Conservation (phyloP, 306 rosid genomes). For the Canavalia gladiata region DNA sequence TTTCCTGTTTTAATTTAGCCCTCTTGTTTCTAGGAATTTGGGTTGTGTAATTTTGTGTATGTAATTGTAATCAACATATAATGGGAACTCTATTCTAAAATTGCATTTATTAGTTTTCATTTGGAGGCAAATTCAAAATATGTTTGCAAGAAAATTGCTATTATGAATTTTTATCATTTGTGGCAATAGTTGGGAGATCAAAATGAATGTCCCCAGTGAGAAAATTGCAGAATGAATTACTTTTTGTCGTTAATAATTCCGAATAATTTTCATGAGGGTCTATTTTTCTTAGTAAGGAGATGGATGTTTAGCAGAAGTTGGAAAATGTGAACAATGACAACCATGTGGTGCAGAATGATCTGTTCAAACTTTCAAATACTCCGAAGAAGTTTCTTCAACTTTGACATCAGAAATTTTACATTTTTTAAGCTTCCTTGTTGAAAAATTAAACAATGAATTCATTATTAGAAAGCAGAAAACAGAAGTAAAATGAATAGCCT, state of each 20-base stretch:
- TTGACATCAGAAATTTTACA: too few species aligned
- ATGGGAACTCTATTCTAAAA: background rate
- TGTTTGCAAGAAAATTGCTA: background rate
- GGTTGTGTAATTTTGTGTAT: background rate
- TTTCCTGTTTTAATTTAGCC: background rate
- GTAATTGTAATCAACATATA: background rate
- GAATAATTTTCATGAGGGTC: background rate
- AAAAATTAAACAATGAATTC: too few species aligned
- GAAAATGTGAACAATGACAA: too few species aligned
- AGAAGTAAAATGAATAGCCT: too few species aligned
- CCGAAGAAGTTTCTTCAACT: too few species aligned
- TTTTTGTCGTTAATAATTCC: background rate
- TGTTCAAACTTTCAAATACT: too few species aligned
- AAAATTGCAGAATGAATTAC: background rate
- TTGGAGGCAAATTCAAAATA: background rate
- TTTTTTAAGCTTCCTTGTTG: too few species aligned
- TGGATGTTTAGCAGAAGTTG: too few species aligned
- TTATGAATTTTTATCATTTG: background rate
- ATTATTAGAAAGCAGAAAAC: too few species aligned
- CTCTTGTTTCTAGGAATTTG: slow-evolving; percentile 4
- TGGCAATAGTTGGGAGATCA: background rate
- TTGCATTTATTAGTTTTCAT: slow-evolving; percentile 5
- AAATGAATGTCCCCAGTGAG: too few species aligned
- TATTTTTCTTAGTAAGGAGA: background rate
- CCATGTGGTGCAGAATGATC: too few species aligned